Evolutionary conservation across 2,329 filamentous ascomycete genomes (phyloP).

Genomic region (Microdochium bolleyi): DNA sequence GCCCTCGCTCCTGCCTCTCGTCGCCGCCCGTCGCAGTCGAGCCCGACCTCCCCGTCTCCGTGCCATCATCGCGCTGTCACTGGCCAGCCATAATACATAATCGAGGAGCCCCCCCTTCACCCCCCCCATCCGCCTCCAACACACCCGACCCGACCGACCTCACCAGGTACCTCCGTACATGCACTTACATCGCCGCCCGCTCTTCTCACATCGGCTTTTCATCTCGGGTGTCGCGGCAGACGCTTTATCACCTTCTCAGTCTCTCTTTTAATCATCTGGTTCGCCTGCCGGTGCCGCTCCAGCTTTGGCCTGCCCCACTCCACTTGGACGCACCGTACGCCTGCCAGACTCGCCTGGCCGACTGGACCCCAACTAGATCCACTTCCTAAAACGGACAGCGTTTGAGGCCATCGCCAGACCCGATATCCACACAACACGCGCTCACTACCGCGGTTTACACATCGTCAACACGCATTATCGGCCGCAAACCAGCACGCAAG

Average conservation of each 20-base stretch:
- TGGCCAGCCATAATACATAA: not conserved
- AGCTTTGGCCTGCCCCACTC: no score
- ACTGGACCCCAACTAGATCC: no score
- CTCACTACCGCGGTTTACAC: not conserved
- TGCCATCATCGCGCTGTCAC: not conserved
- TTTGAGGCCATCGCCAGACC: not conserved
- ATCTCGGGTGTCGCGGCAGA: no score
- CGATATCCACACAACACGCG: not conserved
- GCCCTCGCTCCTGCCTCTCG: conserved; percentile 3
- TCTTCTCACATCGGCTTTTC: no score
- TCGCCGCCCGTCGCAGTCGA: conserved; percentile 1
- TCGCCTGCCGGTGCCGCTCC: no score
- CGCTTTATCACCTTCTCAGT: no score
- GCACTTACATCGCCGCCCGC: no score
- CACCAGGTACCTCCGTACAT: not conserved
- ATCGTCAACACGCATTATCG: not conserved
- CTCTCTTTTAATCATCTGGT: no score
- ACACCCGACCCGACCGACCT: not conserved
- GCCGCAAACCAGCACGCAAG: not conserved
- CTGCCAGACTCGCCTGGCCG: no score
- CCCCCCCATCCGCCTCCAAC: not conserved
- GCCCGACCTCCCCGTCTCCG: not conserved
- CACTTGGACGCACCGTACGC: no score
- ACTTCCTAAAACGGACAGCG: not conserved
- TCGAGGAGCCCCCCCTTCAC: not conserved